Percentiles rank a stretch among this genome's conserved stretches.
Conservation (phyloP, 768 basidiomycete genomes). For the Pisolithus albus region DNA sequence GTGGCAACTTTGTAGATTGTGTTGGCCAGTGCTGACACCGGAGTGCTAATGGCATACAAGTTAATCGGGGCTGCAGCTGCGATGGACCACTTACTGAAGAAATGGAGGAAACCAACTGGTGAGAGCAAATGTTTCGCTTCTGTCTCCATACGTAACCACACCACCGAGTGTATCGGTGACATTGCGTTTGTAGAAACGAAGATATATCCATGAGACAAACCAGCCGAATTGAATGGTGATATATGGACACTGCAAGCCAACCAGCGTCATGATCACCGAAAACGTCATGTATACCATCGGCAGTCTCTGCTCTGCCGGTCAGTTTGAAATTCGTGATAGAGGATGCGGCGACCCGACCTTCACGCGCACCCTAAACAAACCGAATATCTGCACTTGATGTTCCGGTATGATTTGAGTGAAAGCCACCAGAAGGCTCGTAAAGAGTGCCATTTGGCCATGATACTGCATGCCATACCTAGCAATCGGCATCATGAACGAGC, state of each 20-base stretch:
- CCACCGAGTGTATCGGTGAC: constrained; percentile 56
- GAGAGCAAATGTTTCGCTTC: constrained; percentile 94
- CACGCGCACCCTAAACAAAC: constrained; percentile 76
- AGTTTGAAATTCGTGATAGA: neutral
- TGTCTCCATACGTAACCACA: constrained; percentile 75
- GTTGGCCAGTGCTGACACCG: constrained; percentile 61
- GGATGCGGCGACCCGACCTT: constrained; percentile 51
- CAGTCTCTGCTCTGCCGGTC: constrained; percentile 49
- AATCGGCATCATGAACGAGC: constrained; percentile 9
- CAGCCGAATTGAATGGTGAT: constrained; percentile 98
- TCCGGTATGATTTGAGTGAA: constrained; percentile 98
- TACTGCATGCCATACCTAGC: constrained; percentile 81
- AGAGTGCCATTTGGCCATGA: constrained; percentile 89
- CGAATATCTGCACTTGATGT: constrained; percentile 92
- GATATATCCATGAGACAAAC: constrained; percentile 92
- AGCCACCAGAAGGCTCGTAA: constrained; percentile 84
- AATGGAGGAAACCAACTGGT: constrained; percentile 96
- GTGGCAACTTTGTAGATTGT: constrained; percentile 59
- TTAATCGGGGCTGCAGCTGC: constrained; percentile 1
- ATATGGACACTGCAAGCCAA: constrained; percentile 85
- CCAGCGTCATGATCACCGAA: constrained; percentile 75
- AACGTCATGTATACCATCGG: constrained; percentile 94
- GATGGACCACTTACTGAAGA: constrained; percentile 61
- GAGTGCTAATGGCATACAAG: constrained; percentile 43
- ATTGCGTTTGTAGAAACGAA: constrained; percentile 95